Conservation (phyloP, 1,139 yeast genomes). For the Saccharomyces hybrid region DNA sequence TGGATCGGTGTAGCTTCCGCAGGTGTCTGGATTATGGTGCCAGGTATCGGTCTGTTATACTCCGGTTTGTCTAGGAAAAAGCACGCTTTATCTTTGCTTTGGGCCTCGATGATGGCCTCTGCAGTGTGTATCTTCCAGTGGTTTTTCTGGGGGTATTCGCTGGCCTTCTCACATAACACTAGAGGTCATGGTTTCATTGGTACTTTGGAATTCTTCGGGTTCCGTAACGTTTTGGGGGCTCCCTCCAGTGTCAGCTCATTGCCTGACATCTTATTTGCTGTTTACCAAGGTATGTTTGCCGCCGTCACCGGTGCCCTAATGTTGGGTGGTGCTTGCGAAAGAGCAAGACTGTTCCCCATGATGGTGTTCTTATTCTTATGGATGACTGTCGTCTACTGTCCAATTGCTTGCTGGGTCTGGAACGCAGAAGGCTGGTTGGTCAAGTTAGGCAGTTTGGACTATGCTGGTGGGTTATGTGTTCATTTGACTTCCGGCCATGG, state of each 20-base stretch:
- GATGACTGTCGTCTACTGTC: constrained; percentile 95
- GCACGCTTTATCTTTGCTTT: constrained; percentile 79
- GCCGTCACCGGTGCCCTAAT: constrained; percentile 83
- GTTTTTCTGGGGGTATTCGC: constrained; percentile 96
- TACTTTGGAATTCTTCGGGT: constrained; percentile 66
- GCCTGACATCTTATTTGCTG: constrained; percentile 82
- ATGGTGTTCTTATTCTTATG: constrained; percentile 87
- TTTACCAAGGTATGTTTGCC: constrained; percentile 95
- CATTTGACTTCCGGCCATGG: constrained; percentile 93
- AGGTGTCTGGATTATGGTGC: constrained; percentile 85
- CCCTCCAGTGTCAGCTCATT: constrained; percentile 57
- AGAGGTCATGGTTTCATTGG: constrained; percentile 64
- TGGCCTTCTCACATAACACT: constrained; percentile 68
- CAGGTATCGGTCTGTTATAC: constrained; percentile 86
- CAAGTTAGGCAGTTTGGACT: constrained; percentile 77
- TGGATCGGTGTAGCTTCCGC: constrained; percentile 76
- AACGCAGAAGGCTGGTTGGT: constrained; percentile 85
- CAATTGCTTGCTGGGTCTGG: constrained; percentile 98
- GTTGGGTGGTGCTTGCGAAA: constrained; percentile 96
- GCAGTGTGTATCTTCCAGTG: constrained; percentile 82
- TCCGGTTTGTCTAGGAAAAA: constrained; percentile 88
- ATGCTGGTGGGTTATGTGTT: constrained; percentile 98
- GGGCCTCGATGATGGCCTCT: constrained; percentile 91
- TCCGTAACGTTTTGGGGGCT: constrained; percentile 75
- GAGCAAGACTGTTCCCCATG: constrained; percentile 95